phyloP scores from a whole-genome alignment of 2,329 filamentous ascomycete species.

The Mariannaea sp. region DNA sequence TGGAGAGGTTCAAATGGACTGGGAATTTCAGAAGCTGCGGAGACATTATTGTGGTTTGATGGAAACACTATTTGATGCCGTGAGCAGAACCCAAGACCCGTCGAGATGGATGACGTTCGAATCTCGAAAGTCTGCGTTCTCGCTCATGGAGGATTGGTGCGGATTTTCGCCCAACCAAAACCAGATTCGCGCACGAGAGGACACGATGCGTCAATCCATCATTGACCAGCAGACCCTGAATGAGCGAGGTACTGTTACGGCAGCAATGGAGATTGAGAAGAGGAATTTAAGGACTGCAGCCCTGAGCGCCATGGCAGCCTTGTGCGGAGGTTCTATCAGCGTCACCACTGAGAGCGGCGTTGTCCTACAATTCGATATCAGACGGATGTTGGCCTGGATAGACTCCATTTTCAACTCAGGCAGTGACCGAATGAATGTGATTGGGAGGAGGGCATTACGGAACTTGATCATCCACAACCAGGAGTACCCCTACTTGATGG shows the following conservation, averaged over 20 bases:
- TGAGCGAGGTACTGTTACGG: constrained; percentile 78
- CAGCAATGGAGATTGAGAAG: constrained; percentile 96
- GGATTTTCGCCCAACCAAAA: constrained; percentile 91
- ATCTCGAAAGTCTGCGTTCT: constrained; percentile 90
- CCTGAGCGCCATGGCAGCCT: constrained; percentile 90
- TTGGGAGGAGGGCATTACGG: constrained; percentile 83
- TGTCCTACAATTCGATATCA: constrained; percentile 88
- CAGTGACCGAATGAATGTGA: constrained; percentile 90
- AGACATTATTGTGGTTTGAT: constrained; percentile 94
- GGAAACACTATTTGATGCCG: constrained; percentile 90
- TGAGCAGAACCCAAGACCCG: constrained; percentile 82
- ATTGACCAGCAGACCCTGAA: constrained; percentile 78
- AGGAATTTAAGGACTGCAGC: constrained; percentile 88
- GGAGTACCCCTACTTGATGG: constrained; percentile 81
- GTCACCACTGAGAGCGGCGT: constrained; percentile 87
- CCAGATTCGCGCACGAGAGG: constrained; percentile 80
- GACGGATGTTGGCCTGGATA: constrained; percentile 93
- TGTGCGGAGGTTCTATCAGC: constrained; percentile 85
- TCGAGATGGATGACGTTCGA: constrained; percentile 98
- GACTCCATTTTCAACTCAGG: constrained; percentile 91
- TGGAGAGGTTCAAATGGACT: constrained; percentile 90
- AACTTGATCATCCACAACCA: constrained; percentile 91
- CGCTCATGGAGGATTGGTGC: constrained; percentile 99
- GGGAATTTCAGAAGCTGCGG: constrained; percentile 88
- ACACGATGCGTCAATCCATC: constrained; percentile 83